Percentiles rank a stretch among this genome's conserved stretches.
Conservation (phyloP, 2,329 filamentous ascomycete species). For the Clonostachys rhizophaga region DNA sequence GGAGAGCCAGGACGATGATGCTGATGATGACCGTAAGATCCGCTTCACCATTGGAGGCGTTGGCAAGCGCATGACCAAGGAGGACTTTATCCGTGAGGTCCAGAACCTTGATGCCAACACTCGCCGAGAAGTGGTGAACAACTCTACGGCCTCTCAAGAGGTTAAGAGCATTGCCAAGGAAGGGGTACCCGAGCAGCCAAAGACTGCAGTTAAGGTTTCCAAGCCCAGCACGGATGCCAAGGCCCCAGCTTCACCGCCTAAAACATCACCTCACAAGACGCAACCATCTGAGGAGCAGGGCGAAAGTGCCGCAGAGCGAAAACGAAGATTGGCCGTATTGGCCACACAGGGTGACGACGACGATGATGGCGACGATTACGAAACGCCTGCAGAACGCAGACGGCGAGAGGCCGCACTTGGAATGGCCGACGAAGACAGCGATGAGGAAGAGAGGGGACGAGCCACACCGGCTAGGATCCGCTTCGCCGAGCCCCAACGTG, state of each 20-base stretch:
- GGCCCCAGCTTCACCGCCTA: slow-evolving; percentile 9
- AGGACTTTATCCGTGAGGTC: slow-evolving; percentile 73
- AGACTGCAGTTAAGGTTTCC: slow-evolving; percentile 9
- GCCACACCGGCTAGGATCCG: slow-evolving; percentile 1
- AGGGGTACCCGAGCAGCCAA: slow-evolving; percentile 11
- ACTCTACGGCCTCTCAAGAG: slow-evolving; percentile 39
- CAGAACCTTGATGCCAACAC: slow-evolving; percentile 66
- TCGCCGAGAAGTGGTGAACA: slow-evolving; percentile 47
- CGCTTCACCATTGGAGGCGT: slow-evolving; percentile 72
- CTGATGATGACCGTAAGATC: slow-evolving; percentile 65
- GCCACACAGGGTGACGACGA: slow-evolving; percentile 33
- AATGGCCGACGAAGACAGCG: slow-evolving; percentile 47
- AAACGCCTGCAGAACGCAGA: slow-evolving; percentile 71
- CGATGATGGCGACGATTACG: slow-evolving; percentile 38
- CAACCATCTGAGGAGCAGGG: slow-evolving; percentile 20
- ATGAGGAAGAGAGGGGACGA: slow-evolving; percentile 35
- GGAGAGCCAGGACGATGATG: slow-evolving; percentile 20
- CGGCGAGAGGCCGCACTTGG: slow-evolving; percentile 72
- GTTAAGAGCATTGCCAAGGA: slow-evolving; percentile 46
- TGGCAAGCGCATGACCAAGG: slow-evolving; percentile 73
- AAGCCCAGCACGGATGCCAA: slow-evolving; percentile 5
- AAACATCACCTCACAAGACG: slow-evolving; percentile 3
- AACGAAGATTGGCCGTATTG: slow-evolving; percentile 55
- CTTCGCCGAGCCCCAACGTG: slow-evolving; percentile 3
- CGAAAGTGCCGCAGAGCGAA: slow-evolving; percentile 68